Percentiles rank a stretch among this genome's conserved stretches.
These are phyloP conservation scores for Mallotus japonicus DNA, from an alignment of 441 rosid species.

Conservation along the genomic window DNA sequence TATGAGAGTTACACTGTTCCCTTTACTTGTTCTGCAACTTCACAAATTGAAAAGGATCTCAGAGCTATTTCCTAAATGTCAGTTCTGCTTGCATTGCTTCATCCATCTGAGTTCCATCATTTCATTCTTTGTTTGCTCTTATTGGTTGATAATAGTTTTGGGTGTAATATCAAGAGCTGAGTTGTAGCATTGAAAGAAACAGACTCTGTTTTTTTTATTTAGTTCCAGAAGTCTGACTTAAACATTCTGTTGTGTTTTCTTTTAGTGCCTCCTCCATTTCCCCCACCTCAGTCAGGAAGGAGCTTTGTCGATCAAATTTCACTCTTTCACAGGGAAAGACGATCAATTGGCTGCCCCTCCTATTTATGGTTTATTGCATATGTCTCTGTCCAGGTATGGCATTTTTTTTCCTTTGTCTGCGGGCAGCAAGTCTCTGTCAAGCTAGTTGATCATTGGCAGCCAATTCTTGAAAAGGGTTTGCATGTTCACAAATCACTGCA, in stretches of 20 bases:
- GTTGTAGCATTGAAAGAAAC: neutral
- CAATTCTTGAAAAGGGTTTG: too few relatives aligned
- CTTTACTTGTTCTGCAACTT: slow-evolving; percentile 63
- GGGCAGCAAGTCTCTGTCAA: too few relatives aligned
- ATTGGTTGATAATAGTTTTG: too few relatives aligned
- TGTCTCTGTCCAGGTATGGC: slow-evolving; percentile 65
- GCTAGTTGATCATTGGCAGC: too few relatives aligned
- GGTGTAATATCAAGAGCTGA: too few relatives aligned
- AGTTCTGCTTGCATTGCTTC: slow-evolving; percentile 25
- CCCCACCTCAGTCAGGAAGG: slow-evolving; percentile 78
- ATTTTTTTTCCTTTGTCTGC: too few relatives aligned
- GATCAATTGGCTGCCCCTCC: slow-evolving; percentile 75
- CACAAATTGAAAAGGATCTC: slow-evolving; percentile 50
- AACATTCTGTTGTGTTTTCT: slow-evolving; percentile 27
- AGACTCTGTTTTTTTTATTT: slow-evolving; percentile 5
- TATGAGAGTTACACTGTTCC: slow-evolving; percentile 61
- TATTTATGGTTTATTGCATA: slow-evolving; percentile 64
- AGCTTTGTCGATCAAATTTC: slow-evolving; percentile 52
- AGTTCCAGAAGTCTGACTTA: slow-evolving; percentile 21
- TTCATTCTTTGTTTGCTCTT: too few relatives aligned
- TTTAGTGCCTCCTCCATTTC: slow-evolving; percentile 86
- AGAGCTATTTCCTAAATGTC: slow-evolving; percentile 65
- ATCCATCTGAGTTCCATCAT: neutral
- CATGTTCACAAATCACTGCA: too few relatives aligned
- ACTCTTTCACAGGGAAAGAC: slow-evolving; percentile 51